Percentiles rank a stretch among this genome's conserved stretches.
Evolutionary conservation across 2,329 filamentous ascomycete species (phyloP).

Genomic region (Sarocladium strictum): DNA sequence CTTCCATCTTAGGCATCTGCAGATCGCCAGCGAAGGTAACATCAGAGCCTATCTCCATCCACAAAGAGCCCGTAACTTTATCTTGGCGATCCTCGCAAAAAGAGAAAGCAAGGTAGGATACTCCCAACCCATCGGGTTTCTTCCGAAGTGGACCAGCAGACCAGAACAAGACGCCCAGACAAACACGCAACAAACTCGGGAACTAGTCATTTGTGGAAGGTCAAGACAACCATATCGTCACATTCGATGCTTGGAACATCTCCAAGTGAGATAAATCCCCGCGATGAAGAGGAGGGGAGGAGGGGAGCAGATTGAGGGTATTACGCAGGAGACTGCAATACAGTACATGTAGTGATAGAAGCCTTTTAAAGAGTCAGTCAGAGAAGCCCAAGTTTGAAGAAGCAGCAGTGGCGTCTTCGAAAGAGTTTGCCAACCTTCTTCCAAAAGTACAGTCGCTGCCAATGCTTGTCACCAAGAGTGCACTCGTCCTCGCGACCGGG

Average conservation of each 20-base stretch:
- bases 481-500: slow-evolving; percentile 13
- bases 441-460: neutral
- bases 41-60: neutral
- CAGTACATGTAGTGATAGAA: too few species aligned
- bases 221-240: neutral
- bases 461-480: slow-evolving; percentile 13
- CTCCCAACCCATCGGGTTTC: neutral
- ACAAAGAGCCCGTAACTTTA: neutral
- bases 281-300: neutral
- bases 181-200: neutral
- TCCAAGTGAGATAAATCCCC: neutral
- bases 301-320: neutral
- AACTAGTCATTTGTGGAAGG: slow-evolving; percentile 5
- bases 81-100: slow-evolving; percentile 5
- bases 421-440: neutral
- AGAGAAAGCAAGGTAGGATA: neutral
- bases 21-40: neutral
- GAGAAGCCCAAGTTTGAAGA: neutral
- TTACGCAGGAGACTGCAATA: neutral
- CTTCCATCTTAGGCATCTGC: slow-evolving; percentile 6
- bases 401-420: neutral
- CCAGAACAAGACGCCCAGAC: neutral
- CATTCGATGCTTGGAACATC: neutral
- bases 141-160: neutral
- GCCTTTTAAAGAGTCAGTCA: too few species aligned